Conservation (phyloP, 345 rosid genomes). For the Physaria fendleri region DNA sequence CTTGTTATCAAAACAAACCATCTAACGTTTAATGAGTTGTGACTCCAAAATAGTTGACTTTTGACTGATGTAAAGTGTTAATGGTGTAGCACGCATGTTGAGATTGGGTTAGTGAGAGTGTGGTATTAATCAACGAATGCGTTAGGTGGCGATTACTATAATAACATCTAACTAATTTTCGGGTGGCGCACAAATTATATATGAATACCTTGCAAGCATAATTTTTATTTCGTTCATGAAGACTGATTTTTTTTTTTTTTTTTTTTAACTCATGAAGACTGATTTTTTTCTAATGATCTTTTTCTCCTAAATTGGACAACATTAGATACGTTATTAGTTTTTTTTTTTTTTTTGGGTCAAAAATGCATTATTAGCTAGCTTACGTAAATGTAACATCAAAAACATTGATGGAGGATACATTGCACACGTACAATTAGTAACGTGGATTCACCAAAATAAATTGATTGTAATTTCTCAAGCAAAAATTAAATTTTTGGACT, state of each 20-base stretch:
- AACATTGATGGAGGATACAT: too few relatives aligned
- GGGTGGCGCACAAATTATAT: constrained; percentile 23
- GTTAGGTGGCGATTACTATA: constrained; percentile 15
- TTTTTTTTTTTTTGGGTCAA: too few relatives aligned
- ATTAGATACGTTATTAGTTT: too few relatives aligned
- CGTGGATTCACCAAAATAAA: too few relatives aligned
- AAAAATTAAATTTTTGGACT: too few relatives aligned
- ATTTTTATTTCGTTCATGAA: neutral
- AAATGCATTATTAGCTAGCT: too few relatives aligned
- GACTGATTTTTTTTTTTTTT: neutral
- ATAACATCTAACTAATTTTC: constrained; percentile 6
- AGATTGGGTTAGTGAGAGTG: constrained; percentile 17
- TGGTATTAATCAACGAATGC: constrained; percentile 8
- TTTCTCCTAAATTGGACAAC: too few relatives aligned
- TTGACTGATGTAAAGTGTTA: constrained; percentile 10
- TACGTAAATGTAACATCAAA: too few relatives aligned
- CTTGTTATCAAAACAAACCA: neutral
- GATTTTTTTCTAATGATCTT: too few relatives aligned
- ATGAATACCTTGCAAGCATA: neutral
- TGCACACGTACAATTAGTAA: too few relatives aligned
- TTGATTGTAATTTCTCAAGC: too few relatives aligned
- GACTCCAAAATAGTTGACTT: neutral
- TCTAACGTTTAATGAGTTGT: neutral
- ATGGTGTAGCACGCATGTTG: constrained; percentile 18
- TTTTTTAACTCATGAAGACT: too few relatives aligned